Conservation (phyloP, 805 yeast species). For the Alloascoidea africana region DNA sequence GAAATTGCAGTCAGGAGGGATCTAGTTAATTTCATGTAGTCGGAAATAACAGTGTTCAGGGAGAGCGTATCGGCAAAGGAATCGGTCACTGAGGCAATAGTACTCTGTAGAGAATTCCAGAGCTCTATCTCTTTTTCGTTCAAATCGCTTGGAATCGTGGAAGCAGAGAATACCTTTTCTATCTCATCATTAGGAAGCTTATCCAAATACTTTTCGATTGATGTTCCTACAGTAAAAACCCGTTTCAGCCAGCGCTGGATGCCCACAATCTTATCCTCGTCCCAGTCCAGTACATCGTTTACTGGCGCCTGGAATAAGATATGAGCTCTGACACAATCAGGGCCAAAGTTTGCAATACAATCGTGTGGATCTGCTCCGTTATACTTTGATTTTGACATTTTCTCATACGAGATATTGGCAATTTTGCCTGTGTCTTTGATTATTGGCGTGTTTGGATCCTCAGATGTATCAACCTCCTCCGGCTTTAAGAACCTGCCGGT, state of each 20-base stretch:
- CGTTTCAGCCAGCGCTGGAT: conserved; percentile 73
- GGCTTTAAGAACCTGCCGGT: conserved; percentile 69
- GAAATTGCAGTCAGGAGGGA: conserved; percentile 25
- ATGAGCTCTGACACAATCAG: conserved; percentile 92
- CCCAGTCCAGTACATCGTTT: conserved; percentile 75
- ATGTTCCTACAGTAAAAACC: conserved; percentile 20
- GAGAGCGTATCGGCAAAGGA: conserved; percentile 46
- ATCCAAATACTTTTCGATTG: not conserved
- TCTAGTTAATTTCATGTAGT: conserved; percentile 74
- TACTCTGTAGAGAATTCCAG: conserved; percentile 40
- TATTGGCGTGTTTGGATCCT: conserved; percentile 21
- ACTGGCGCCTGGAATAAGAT: conserved; percentile 87
- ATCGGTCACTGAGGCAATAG: conserved; percentile 32
- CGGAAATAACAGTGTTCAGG: conserved; percentile 77
- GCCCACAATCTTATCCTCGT: conserved; percentile 75
- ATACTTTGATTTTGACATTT: conserved; percentile 92
- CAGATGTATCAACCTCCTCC: conserved; percentile 41
- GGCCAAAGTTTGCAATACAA: conserved; percentile 66
- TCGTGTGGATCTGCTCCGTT: conserved; percentile 87
- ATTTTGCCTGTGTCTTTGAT: conserved; percentile 32
- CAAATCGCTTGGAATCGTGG: no score
- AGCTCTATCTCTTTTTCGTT: conserved; percentile 34
- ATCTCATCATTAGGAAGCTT: conserved; percentile 7
- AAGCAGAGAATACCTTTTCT: no score
- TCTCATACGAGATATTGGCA: conserved; percentile 57